phyloP scores from a whole-genome alignment of 345 rosid genomes.

The Anacardium occidentale region DNA sequence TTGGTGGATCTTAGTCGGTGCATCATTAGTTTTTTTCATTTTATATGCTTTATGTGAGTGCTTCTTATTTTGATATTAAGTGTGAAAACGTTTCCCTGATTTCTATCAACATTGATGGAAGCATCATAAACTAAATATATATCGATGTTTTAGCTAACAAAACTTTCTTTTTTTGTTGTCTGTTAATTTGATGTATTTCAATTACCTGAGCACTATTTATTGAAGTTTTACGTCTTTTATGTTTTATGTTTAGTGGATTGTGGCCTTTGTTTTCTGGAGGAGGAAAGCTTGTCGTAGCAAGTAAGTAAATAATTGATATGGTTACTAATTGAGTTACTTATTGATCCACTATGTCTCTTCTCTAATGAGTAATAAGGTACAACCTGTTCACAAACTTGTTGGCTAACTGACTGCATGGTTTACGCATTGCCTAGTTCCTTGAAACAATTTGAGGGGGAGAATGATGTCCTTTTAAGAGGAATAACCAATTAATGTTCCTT shows the following conservation, averaged over 20 bases:
- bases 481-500: neutral
- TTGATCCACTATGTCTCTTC: neutral
- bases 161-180: neutral
- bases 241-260: constrained; percentile 61
- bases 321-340: neutral
- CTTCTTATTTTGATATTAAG: neutral
- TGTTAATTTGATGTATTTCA: constrained; percentile 9
- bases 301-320: constrained; percentile 47
- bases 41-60: neutral
- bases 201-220: constrained; percentile 8
- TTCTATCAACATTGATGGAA: constrained; percentile 4
- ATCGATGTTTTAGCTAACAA: neutral
- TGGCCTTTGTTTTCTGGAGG: constrained; percentile 68
- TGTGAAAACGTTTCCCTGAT: neutral
- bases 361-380: neutral
- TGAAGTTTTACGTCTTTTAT: neutral
- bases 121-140: neutral
- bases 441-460: neutral
- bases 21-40: neutral
- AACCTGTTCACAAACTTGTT: neutral
- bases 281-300: constrained; percentile 77
- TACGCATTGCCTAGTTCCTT: neutral
- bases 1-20: neutral
- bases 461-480: too few relatives aligned
- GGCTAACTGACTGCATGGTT: neutral